Conservation (phyloP, 805 yeast genomes). For the Cyberlindnera samutprakarnensis region DNA sequence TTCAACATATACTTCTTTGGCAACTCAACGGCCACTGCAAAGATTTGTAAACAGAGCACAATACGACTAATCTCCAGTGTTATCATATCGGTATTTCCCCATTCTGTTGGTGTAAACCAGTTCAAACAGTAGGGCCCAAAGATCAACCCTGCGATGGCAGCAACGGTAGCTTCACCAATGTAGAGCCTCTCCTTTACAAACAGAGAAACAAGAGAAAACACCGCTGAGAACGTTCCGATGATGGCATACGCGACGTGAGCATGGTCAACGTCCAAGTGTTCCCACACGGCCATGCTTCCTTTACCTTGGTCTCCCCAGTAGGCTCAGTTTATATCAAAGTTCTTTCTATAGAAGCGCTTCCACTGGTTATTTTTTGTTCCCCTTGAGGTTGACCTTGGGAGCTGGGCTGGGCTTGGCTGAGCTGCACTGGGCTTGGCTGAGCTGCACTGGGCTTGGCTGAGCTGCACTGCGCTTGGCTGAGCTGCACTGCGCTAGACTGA, state of each 20-base stretch:
- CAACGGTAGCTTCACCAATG: conserved; percentile 89
- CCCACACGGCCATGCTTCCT: conserved; percentile 14
- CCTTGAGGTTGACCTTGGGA: too few species aligned
- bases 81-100: conserved; percentile 82
- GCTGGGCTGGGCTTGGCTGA: too few species aligned
- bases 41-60: conserved; percentile 80
- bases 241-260: conserved; percentile 83
- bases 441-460: too few species aligned
- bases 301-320: too few species aligned
- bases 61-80: conserved; percentile 80
- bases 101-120: conserved; percentile 75
- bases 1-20: conserved; percentile 83
- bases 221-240: conserved; percentile 72
- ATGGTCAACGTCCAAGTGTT: conserved; percentile 22
- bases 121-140: conserved; percentile 79
- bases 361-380: too few species aligned
- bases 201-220: conserved; percentile 75
- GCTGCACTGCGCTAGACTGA: too few species aligned
- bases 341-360: too few species aligned
- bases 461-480: too few species aligned
- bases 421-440: too few species aligned
- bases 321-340: too few species aligned
- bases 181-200: conserved; percentile 77
- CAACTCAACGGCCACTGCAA: conserved; percentile 90
- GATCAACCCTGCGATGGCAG: conserved; percentile 76